A percentile compares a stretch with the other conserved stretches of the same genome.
These are phyloP conservation scores for Morella rubra DNA, from an alignment of 306 rosid species.

Conservation along the genomic window DNA sequence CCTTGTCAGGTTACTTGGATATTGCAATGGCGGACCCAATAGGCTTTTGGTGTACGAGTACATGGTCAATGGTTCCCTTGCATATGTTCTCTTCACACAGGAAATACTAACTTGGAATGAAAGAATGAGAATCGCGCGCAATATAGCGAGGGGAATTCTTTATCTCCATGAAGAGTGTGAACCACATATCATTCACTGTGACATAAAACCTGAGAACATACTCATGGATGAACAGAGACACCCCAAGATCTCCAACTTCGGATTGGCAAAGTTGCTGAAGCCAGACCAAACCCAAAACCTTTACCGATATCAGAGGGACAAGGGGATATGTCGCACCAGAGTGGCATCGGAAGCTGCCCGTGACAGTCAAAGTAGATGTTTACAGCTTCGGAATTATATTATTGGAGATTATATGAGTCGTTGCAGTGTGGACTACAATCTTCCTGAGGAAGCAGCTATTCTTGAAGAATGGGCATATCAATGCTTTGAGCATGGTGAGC, in stretches of 20 bases:
- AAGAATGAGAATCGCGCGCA: constrained; percentile 16
- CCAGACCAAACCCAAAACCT: not conserved
- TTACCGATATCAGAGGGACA: not conserved
- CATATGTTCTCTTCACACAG: constrained; percentile 25
- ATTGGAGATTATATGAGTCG: not conserved
- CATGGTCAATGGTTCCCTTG: constrained; percentile 35
- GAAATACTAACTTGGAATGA: constrained; percentile 20
- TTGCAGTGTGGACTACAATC: not conserved
- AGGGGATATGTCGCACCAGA: constrained; percentile 1
- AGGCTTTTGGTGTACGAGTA: constrained; percentile 34
- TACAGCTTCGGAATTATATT: not conserved
- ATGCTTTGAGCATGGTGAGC: not conserved
- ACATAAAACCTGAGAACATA: constrained; percentile 38
- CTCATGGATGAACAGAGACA: constrained; percentile 24
- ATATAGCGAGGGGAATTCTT: constrained; percentile 30
- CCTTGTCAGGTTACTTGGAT: constrained; percentile 30
- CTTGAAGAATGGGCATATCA: not conserved
- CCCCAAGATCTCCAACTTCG: constrained; percentile 28
- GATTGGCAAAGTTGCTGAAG: constrained; percentile 20
- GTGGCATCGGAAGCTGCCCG: not conserved
- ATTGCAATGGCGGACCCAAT: constrained; percentile 19
- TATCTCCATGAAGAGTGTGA: constrained; percentile 37
- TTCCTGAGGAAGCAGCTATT: not conserved
- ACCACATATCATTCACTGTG: constrained; percentile 34
- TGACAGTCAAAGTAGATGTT: not conserved